Evolutionary conservation across 208 protist genomes (phyloP), one percentile per base, ranked within the genome.

Genomic region (Strigomonas oncopelti): DNA sequence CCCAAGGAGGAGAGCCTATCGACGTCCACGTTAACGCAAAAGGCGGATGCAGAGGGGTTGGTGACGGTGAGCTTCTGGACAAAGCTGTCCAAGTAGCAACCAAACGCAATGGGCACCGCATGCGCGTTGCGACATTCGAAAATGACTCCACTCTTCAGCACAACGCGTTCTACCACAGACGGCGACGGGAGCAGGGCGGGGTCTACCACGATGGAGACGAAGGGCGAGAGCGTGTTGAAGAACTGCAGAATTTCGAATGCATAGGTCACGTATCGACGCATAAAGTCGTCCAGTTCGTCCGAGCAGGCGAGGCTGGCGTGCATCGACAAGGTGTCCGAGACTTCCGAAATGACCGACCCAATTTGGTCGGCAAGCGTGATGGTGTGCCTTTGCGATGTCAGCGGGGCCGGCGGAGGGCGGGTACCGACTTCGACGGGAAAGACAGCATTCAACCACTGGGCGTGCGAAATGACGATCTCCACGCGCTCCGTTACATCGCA

Each of bases 401-500:
- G 2, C 5, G 53, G 42, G 24, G 71, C 57, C n/a, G 74, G 75
- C 7, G 74, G 72, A 28, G 67, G 25, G 0, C 72, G 67, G 22
- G 64, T 71, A n/a, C 77, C 77, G 59, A 80, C 31, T 66, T 81
- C 71, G 1, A 18, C 69, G 3, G 73, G 74, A 62, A 77, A 78
- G 24, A 76, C 75, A n/a, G 81, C 77, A 38, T 85, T 81, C 28
- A 94, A 68, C 88, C 85, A 91, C 38, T 83, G 46, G 16, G 78
- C 85, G 68, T 91, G 85, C n/a, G 88, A 91, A 20, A 94, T 70
- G 20, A 88, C 67, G 42, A 94, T 74, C 58, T 85, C 74, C n/a
- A 91, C 52, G 1, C 70, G 74, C 34, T 66, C 72, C 18, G 70
- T 52, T 20, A 78, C 64, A 13, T 94, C 78, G 57, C 72, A 73